Evolutionary conservation across 305 asterid species (phyloP).

Genomic region (Caryopteris hybrid): DNA sequence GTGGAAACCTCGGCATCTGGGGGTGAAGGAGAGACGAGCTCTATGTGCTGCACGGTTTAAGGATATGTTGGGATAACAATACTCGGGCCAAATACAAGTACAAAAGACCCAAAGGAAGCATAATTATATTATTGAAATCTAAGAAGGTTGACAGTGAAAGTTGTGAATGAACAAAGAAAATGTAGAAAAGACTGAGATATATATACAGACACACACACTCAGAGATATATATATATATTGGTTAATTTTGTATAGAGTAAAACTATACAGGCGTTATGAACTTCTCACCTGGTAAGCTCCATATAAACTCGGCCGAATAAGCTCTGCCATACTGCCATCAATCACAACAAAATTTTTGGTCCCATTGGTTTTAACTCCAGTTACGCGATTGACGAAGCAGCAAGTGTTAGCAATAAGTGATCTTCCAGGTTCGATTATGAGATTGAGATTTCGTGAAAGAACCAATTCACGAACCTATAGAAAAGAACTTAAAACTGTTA

Average conservation of each 20-base stretch:
- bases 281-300: slow-evolving; percentile 79
- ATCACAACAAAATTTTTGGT: slow-evolving; percentile 83
- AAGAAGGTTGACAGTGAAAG: background rate
- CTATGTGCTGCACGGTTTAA: slow-evolving; percentile 72
- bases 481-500: background rate
- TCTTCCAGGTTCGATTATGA: slow-evolving; percentile 94
- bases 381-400: slow-evolving; percentile 86
- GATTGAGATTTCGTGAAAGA: slow-evolving; percentile 75
- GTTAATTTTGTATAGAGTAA: too few species aligned
- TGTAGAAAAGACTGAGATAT: background rate
- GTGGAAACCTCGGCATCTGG: slow-evolving; percentile 53
- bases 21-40: slow-evolving; percentile 74
- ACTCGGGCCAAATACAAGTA: too few species aligned
- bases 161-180: background rate
- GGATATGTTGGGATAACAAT: background rate
- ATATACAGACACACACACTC: too few species aligned
- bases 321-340: slow-evolving; percentile 99
- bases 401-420: slow-evolving; percentile 95
- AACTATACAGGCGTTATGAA: background rate
- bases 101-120: too few species aligned
- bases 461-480: slow-evolving; percentile 85
- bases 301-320: slow-evolving; percentile 92
- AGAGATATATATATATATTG: too few species aligned
- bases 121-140: background rate
- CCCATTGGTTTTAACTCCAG: slow-evolving; percentile 95